These are phyloP conservation scores for Xylaria intraflava DNA, from an alignment of 495 filamentous ascomycete genomes.

Conservation along the genomic window DNA sequence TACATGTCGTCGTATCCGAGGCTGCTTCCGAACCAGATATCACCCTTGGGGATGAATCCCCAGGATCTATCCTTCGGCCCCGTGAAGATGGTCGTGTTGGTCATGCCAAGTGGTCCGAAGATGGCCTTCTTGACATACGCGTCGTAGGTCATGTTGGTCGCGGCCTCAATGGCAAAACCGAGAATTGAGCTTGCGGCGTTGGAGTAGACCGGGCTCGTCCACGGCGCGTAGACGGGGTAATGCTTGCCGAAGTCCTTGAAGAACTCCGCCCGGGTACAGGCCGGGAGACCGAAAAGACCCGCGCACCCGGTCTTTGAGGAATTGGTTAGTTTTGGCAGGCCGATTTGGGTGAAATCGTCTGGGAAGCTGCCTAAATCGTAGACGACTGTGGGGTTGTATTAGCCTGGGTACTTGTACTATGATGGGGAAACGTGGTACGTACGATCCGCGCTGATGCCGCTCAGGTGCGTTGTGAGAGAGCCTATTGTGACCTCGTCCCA, in stretches of 20 bases:
- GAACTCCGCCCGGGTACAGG: conserved; percentile 29
- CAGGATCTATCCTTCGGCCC: conserved; percentile 27
- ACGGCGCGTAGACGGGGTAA: conserved; percentile 31
- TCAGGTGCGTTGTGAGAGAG: conserved; percentile 31
- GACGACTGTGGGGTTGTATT: conserved; percentile 14
- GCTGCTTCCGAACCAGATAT: conserved; percentile 36
- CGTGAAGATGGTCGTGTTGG: conserved; percentile 28
- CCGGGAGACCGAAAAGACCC: conserved; percentile 23
- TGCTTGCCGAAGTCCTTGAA: conserved; percentile 30
- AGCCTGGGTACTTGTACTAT: neutral
- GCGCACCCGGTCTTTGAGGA: conserved; percentile 26
- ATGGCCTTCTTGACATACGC: conserved; percentile 28
- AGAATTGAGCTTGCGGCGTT: conserved; percentile 37
- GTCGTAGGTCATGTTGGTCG: conserved; percentile 27
- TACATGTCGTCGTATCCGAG: conserved; percentile 42
- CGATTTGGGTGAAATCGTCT: conserved; percentile 23
- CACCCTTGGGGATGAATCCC: conserved; percentile 34
- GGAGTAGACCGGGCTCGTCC: conserved; percentile 35
- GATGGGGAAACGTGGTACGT: neutral
- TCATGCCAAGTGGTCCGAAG: conserved; percentile 36
- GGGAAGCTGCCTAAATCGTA: conserved; percentile 23
- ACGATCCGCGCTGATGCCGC: conserved; percentile 31
- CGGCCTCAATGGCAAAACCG: conserved; percentile 31
- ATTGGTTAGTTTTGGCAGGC: conserved; percentile 22
- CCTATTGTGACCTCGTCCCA: conserved; percentile 37